Conservation (phyloP, 805 yeast species). For the Nakazawaea wyomingensis region DNA sequence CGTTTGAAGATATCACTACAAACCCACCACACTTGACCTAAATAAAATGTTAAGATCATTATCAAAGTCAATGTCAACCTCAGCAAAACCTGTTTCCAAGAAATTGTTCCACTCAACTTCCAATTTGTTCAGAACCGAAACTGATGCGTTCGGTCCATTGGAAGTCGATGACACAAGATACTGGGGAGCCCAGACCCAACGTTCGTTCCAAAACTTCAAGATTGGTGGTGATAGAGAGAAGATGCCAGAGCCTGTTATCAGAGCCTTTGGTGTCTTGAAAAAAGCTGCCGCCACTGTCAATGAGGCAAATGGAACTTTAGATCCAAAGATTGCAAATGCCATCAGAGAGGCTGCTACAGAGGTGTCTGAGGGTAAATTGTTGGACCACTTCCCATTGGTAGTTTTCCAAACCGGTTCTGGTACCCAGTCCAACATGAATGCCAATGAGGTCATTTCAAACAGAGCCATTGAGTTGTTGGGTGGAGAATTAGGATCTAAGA, state of each 20-base stretch:
- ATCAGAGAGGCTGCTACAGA: constrained; percentile 94
- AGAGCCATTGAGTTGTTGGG: constrained; percentile 96
- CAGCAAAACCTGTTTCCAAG: constrained; percentile 2
- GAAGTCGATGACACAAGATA: constrained; percentile 82
- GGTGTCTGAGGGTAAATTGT: constrained; percentile 85
- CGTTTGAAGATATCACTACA: neutral
- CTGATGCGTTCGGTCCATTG: constrained; percentile 96
- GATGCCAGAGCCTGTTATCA: constrained; percentile 87
- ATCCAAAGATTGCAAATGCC: constrained; percentile 76
- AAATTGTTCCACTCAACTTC: constrained; percentile 18
- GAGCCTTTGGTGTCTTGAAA: constrained; percentile 90
- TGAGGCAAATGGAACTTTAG: constrained; percentile 69
- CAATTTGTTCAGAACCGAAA: constrained; percentile 57
- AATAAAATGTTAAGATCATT: constrained; percentile 4
- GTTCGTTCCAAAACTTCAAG: constrained; percentile 90
- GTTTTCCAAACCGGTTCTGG: constrained; percentile 99
- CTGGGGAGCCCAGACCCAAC: constrained; percentile 98
- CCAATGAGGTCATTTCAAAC: constrained; percentile 97
- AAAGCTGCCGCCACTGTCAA: constrained; percentile 93
- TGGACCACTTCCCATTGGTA: constrained; percentile 94
- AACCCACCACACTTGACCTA: neutral
- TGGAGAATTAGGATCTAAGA: constrained; percentile 86
- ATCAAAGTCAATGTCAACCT: constrained; percentile 8
- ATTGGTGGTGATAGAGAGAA: constrained; percentile 90
- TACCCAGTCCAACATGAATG: constrained; percentile 98